Percentiles rank a stretch among this genome's conserved stretches.
Evolutionary conservation across 208 protist genomes (phyloP).

Genomic region (Leishmania aethiopica): DNA sequence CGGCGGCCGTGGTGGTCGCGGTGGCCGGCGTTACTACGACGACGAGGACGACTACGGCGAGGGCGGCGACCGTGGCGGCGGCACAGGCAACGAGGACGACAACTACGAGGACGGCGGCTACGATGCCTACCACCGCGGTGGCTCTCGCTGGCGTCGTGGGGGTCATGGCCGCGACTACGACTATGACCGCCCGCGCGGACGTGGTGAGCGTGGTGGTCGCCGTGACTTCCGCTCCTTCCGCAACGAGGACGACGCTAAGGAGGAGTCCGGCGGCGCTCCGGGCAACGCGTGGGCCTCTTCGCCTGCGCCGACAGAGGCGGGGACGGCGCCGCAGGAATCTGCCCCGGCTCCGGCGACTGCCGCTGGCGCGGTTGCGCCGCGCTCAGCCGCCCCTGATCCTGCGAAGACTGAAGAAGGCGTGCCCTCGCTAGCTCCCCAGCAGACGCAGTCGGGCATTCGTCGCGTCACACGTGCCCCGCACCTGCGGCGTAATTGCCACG

Average conservation of each 20-base stretch:
- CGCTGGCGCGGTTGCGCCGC: neutral
- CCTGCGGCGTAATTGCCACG: slow-evolving; percentile 72
- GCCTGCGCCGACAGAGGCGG: slow-evolving; percentile 2
- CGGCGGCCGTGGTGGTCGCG: slow-evolving; percentile 26
- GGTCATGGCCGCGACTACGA: slow-evolving; percentile 25
- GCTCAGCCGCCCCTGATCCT: neutral
- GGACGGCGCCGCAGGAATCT: slow-evolving; percentile 8
- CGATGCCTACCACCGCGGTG: slow-evolving; percentile 8
- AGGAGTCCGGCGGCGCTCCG: neutral
- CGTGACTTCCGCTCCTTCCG: slow-evolving; percentile 27
- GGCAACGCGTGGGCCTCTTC: slow-evolving; percentile 30
- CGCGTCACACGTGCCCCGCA: slow-evolving; percentile 67
- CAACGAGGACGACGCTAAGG: slow-evolving; percentile 22
- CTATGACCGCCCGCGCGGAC: slow-evolving; percentile 20
- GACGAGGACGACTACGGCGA: slow-evolving; percentile 14
- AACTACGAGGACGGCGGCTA: slow-evolving; percentile 2
- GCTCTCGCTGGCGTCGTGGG: slow-evolving; percentile 13
- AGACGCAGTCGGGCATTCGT: slow-evolving; percentile 20
- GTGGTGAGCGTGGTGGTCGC: slow-evolving; percentile 16
- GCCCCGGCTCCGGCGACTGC: slow-evolving; percentile 2
- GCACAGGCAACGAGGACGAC: slow-evolving; percentile 11
- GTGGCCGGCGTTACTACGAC: slow-evolving; percentile 30
- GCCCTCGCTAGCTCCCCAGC: neutral
- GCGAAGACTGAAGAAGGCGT: neutral
- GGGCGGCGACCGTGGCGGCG: slow-evolving; percentile 9